phyloP scores from a whole-genome alignment of 2,329 filamentous ascomycete species.

The Ascosphaera aggregata region DNA sequence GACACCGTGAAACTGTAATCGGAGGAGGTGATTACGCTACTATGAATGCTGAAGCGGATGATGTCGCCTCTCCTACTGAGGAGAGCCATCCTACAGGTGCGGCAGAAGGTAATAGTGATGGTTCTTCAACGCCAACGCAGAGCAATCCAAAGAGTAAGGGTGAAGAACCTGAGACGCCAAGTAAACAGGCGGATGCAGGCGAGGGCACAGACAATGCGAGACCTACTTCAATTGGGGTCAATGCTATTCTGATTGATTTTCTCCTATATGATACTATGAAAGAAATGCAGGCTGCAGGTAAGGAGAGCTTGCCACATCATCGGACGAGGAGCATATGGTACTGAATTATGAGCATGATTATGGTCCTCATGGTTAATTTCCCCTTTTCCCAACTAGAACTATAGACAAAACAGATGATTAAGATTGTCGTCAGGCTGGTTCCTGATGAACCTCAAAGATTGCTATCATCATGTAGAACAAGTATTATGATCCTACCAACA shows the following conservation, averaged over 20 bases:
- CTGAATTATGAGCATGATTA: too few species aligned
- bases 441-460: too few species aligned
- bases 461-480: too few species aligned
- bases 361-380: too few species aligned
- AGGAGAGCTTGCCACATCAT: slow-evolving; percentile 48
- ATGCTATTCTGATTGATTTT: slow-evolving; percentile 90
- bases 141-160: not conserved
- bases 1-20: slow-evolving; percentile 39
- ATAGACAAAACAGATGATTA: too few species aligned
- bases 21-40: slow-evolving; percentile 1
- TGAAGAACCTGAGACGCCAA: slow-evolving; percentile 2
- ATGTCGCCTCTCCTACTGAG: not conserved
- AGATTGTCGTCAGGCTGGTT: too few species aligned
- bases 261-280: slow-evolving; percentile 94
- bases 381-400: too few species aligned
- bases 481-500: too few species aligned
- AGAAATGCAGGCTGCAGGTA: slow-evolving; percentile 42
- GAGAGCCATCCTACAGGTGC: not conserved
- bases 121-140: not conserved
- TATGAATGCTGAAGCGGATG: slow-evolving; percentile 1
- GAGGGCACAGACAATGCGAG: slow-evolving; percentile 4
- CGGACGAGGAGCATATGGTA: slow-evolving; percentile 92
- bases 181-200: slow-evolving; percentile 3
- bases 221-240: slow-evolving; percentile 28
- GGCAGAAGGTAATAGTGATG: not conserved